Percentiles rank a stretch among this genome's conserved stretches.
Conservation (phyloP, 345 rosid genomes). For the Rhizophora apiculata region DNA sequence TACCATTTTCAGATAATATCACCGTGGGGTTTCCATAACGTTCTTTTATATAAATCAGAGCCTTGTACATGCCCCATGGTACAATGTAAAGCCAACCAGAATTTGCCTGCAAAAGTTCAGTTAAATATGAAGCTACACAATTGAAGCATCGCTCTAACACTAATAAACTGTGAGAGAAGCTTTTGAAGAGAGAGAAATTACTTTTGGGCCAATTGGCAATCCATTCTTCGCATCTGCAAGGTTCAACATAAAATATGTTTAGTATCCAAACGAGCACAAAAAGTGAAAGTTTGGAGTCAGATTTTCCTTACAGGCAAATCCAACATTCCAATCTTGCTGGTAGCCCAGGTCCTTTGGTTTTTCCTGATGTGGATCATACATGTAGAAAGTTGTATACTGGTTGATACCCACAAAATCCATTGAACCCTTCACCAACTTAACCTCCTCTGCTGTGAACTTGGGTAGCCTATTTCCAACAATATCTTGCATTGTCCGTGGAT, state of each 20-base stretch:
- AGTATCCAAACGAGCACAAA: background rate
- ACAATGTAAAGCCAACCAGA: conserved; percentile 89
- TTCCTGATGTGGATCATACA: conserved; percentile 47
- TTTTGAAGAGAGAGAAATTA: conserved; percentile 19
- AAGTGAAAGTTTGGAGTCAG: background rate
- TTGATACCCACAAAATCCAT: conserved; percentile 88
- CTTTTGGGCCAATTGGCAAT: conserved; percentile 75
- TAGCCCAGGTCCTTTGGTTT: conserved; percentile 57
- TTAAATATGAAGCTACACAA: background rate
- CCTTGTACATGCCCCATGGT: conserved; percentile 96
- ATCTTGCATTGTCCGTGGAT: conserved; percentile 78
- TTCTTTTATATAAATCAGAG: conserved; percentile 80
- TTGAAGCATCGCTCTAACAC: too few species aligned
- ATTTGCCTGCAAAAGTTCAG: conserved; percentile 52
- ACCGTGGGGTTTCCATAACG: conserved; percentile 82
- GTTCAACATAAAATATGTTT: conserved; percentile 10
- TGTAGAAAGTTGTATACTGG: conserved; percentile 81
- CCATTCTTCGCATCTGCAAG: conserved; percentile 60
- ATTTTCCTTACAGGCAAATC: conserved; percentile 63
- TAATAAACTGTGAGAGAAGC: too few species aligned
- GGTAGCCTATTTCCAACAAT: conserved; percentile 79
- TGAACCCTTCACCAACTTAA: conserved; percentile 83
- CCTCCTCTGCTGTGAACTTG: conserved; percentile 67
- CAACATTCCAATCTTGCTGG: conserved; percentile 88
- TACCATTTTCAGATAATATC: conserved; percentile 88